Conservation (phyloP, 345 rosid genomes). For the Firmiana major region DNA sequence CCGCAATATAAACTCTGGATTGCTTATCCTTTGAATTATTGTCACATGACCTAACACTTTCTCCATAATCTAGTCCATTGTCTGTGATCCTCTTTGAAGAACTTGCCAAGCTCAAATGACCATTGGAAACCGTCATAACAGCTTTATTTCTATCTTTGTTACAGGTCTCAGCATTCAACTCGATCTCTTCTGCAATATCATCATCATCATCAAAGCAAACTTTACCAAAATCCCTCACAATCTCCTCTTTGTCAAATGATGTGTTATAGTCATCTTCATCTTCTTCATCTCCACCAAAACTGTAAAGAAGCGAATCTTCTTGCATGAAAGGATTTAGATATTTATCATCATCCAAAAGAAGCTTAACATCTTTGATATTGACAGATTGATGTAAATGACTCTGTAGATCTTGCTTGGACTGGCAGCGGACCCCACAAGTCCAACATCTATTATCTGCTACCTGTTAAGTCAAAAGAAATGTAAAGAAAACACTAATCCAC, state of each 20-base stretch:
- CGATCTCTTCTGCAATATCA: constrained; percentile 22
- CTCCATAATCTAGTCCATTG: constrained; percentile 28
- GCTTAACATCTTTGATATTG: constrained; percentile 33
- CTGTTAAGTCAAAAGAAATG: constrained; percentile 30
- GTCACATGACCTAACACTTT: constrained; percentile 16
- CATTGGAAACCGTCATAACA: constrained; percentile 31
- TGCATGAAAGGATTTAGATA: constrained; percentile 70
- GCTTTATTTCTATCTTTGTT: constrained; percentile 25
- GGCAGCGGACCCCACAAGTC: constrained; percentile 49
- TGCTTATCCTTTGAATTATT: constrained; percentile 23
- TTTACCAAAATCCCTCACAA: constrained; percentile 44
- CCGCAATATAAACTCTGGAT: constrained; percentile 28
- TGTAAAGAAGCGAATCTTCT: constrained; percentile 79
- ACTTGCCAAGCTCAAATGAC: constrained; percentile 23
- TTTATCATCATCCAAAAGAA: constrained; percentile 50
- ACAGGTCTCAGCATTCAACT: constrained; percentile 16
- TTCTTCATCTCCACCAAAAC: constrained; percentile 70
- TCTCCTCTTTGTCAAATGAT: constrained; percentile 43
- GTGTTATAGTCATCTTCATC: constrained; percentile 48
- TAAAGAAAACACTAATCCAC: neutral
- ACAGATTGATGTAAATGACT: constrained; percentile 41
- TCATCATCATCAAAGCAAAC: constrained; percentile 39
- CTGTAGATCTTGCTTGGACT: constrained; percentile 41
- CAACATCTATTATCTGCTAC: constrained; percentile 74
- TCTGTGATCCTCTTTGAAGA: constrained; percentile 21